A percentile compares a stretch with the other conserved stretches of the same genome.
phyloP scores from a whole-genome alignment of 495 filamentous ascomycete species.

The Penicillium ucsense region DNA sequence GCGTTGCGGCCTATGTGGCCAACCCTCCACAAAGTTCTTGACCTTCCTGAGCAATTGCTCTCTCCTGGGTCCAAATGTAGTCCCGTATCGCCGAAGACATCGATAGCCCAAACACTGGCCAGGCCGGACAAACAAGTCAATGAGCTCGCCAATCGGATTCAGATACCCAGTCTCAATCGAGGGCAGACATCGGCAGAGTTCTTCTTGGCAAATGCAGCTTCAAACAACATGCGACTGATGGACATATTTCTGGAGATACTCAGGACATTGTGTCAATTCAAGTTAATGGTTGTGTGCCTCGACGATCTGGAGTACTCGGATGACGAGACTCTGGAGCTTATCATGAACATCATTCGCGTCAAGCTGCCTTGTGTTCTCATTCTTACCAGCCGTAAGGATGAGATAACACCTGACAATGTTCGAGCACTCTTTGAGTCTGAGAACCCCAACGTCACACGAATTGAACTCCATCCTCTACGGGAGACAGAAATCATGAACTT shows the following conservation, averaged over 20 bases:
- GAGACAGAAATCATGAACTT: constrained; percentile 71
- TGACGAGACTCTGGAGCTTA: constrained; percentile 70
- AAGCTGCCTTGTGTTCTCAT: constrained; percentile 72
- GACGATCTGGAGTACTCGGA: constrained; percentile 87
- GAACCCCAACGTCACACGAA: constrained; percentile 46
- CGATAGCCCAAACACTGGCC: constrained; percentile 20
- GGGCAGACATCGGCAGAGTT: constrained; percentile 58
- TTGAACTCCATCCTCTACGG: constrained; percentile 55
- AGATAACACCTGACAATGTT: constrained; percentile 28
- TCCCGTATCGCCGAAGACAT: constrained; percentile 21
- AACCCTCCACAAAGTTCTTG: constrained; percentile 63
- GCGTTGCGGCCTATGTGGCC: constrained; percentile 72
- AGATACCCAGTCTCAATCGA: constrained; percentile 25
- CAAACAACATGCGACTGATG: constrained; percentile 68
- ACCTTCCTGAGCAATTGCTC: constrained; percentile 67
- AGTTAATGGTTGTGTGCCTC: constrained; percentile 72
- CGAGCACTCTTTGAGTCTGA: constrained; percentile 34
- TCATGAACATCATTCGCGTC: constrained; percentile 60
- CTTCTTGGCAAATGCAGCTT: constrained; percentile 55
- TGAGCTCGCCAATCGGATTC: constrained; percentile 26
- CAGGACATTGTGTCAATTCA: constrained; percentile 62
- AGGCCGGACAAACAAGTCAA: constrained; percentile 19
- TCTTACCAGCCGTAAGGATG: constrained; percentile 39
- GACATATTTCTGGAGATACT: constrained; percentile 81
- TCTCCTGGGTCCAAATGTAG: constrained; percentile 32